Evolutionary conservation across 768 basidiomycete species (phyloP).

Genomic region (Piloderma croceum): DNA sequence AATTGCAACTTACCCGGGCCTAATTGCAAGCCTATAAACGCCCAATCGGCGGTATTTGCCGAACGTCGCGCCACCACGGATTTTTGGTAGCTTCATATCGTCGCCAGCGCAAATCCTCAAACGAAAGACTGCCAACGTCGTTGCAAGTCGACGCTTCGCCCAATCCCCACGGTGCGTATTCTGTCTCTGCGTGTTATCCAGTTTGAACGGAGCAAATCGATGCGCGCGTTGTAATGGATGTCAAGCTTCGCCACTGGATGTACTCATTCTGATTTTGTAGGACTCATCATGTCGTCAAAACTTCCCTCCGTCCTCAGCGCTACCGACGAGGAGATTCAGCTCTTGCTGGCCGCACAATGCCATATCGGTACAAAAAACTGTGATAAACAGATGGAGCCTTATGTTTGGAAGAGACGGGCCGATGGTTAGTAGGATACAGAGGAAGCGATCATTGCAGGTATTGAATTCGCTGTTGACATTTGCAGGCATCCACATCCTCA

Average conservation of each 20-base stretch:
- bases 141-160: slow-evolving; percentile 33
- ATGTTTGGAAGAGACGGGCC: slow-evolving; percentile 93
- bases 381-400: slow-evolving; percentile 98
- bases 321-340: slow-evolving; percentile 96
- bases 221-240: slow-evolving; percentile 31
- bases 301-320: slow-evolving; percentile 89
- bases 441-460: slow-evolving; percentile 56
- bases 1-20: too few species aligned
- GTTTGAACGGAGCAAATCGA: slow-evolving; percentile 19
- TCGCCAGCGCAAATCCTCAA: too few species aligned
- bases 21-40: too few species aligned
- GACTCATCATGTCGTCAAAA: slow-evolving; percentile 68
- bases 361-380: slow-evolving; percentile 99
- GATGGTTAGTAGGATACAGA: slow-evolving; percentile 71
- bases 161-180: slow-evolving; percentile 38
- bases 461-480: slow-evolving; percentile 11
- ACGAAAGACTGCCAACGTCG: slow-evolving; percentile 36
- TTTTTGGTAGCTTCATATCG: too few species aligned
- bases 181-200: slow-evolving; percentile 8
- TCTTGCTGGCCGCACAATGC: slow-evolving; percentile 90
- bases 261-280: slow-evolving; percentile 26
- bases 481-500: slow-evolving; percentile 90
- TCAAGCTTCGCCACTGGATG: slow-evolving; percentile 3
- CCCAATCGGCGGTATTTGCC: too few species aligned
- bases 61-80: too few species aligned